phyloP scores from a whole-genome alignment of 306 rosid species.

The Rosa lucieae region DNA sequence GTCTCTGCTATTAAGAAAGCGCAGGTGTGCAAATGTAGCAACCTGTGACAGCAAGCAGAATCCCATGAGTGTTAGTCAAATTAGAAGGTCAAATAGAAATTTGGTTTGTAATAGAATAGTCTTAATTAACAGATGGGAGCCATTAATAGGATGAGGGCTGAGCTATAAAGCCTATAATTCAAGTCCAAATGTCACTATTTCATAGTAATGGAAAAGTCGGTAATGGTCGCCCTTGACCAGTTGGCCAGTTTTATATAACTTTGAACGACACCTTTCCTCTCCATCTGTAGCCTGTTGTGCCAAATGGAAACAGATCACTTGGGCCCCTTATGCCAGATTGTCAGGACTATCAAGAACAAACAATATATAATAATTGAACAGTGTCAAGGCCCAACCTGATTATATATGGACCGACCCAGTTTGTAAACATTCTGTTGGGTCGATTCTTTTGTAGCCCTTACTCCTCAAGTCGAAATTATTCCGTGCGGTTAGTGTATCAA shows the following conservation, averaged over 20 bases:
- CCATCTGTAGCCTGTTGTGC: background rate
- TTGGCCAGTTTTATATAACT: background rate
- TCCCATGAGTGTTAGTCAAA: slow-evolving; percentile 7
- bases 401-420: no score
- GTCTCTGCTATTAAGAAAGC: background rate
- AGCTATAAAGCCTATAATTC: background rate
- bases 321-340: no score
- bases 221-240: background rate
- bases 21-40: background rate
- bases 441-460: no score
- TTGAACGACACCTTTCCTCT: background rate
- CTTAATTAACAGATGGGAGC: background rate
- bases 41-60: background rate
- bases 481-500: no score
- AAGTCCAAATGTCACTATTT: background rate
- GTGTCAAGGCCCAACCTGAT: no score
- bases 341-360: no score
- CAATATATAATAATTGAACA: no score
- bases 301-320: no score
- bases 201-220: background rate
- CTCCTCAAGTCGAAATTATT: no score
- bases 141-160: background rate
- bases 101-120: slow-evolving; percentile 1
- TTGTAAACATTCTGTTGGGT: no score
- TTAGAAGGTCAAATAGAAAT: background rate